Base-by-base conservation (phyloP, 2,329 filamentous ascomycete species). In the Pseudocercospora vitis region DNA sequence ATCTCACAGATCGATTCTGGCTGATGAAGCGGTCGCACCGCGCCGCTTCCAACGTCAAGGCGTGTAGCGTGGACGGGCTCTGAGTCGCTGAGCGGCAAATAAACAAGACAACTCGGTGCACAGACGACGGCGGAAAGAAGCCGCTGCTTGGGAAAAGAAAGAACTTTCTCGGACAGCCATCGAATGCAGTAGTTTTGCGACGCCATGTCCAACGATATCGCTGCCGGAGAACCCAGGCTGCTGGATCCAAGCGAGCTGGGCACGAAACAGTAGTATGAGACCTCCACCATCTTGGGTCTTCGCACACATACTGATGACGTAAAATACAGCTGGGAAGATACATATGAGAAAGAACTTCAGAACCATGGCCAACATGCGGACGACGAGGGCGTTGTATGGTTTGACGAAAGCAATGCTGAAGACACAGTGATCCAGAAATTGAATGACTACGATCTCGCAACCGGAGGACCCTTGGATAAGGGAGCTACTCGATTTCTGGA, bases 331-430 rank as follows among this genome's bases (percentile, higher is more conserved):
- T 77, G 76, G 75, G 74, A 92, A 71, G 75, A 74, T 16, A 82
- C 89, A 59, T 94, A 95, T 76, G 76, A 78, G 1, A 79, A 76
- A 61, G 87, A 94, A 71, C 77, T 90, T 49, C 70, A 75, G 56
- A 92, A 94, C 74, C 83, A 91, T 71, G 74, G 81, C 50, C 71
- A 81, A 58, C 84, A 95, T 73, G 83, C 88, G 7, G 73, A 81
- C 52, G 89, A 96, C 76, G 87, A 87, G 55, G 92, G 92, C 62
- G 95, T 91, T 24, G 85, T 94, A 65, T 99, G 94, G 94, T 99
- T 99, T 80, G 87, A 91, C 70, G 94, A 97, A 74, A 88, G 90
- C 26, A 84, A 87, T 67, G 94, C 94, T 57, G 89, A 96, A 67
- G 79, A 85, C 58, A 91, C 91, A 67, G 84, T 95, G 55, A 73